Base-by-base conservation (phyloP, 2,329 filamentous ascomycete species). In the Sphaerulina vaccinii region DNA sequence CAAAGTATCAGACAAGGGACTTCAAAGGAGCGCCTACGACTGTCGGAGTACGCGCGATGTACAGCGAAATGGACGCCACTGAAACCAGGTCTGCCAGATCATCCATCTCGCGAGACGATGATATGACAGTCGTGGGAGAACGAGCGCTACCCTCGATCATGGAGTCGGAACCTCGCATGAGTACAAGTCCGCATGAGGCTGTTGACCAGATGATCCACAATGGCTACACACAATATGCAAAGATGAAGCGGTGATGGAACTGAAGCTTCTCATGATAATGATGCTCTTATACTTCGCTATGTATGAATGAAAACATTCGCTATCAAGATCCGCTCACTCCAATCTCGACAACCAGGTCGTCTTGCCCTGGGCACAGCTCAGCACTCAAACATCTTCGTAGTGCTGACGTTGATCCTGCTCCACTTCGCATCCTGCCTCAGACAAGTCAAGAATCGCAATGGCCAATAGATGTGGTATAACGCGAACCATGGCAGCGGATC, bases 351-450 rank as follows among this genome's bases (percentile, higher is more conserved):
- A 29, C 7, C 27, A 29, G 27, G 7, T 13, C 27, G 10, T 41
- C 16, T 18, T 11, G 10, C 11, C 11, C n/a, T 13, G 10, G 36
- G 2, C 15, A 13, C n/a, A n/a, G n/a, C 24, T 62, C 49, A 69
- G 49, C 67, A 70, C 56, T 70, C 68, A 62, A 83, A 83, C 65
- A 82, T 74, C 67, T 81, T 83, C 21, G 74, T 77, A 10, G 85
- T 88, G 61, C 83, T 86, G 2, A 87, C 82, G 67, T 88, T 88
- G 32, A 86, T 66, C 54, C 83, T 73, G 55, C 79, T 84, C 85
- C 85, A 88, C 51, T 71, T 73, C 55, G 63, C 73, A 1, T 80
- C 75, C 3, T 64, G 65, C 61, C 65, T 65, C 50, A 79, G 70
- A 43, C 69, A 73, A 49, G 62, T 63, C 5, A 75, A 40, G 60